Evolutionary conservation across 495 filamentous ascomycete species (phyloP), one percentile per base, ranked within the genome.

Genomic region (Neurospora tetraspora): DNA sequence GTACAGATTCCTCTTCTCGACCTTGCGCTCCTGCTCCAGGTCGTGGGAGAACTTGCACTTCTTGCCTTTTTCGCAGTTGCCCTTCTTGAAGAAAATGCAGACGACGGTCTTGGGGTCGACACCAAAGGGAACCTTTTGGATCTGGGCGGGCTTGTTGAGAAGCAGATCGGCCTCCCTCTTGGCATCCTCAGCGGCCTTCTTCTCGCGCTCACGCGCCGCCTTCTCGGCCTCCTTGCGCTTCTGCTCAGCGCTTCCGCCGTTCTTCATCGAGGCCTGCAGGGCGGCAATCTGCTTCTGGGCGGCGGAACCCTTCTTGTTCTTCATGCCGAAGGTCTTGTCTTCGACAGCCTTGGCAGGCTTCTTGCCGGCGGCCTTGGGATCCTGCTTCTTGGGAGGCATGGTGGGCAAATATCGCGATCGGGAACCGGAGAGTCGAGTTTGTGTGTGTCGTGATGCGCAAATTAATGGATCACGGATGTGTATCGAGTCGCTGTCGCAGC

Each of bases 261-360:
- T 84, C 71, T 89, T 86, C 70, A 89, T 88, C 78, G 93, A 90
- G 43, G 89, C 87, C 76, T 91, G 83, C 73, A 99, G 84, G 76
- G 92, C 91, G 71, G 91, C 91, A 73, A 99, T 98, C 73, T 92
- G 88, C 79, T 91, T 96, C 85, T 97, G 93, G 73, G 93, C 94
- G 68, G 88, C 90, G 69, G 88, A 90, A 74, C 96, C 96, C 89
- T 97, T 98, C 90, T 99, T 98, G 80, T 99, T 99, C 86, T 99
- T 99, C 94, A 99, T 97, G 76, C 96, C 96, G 87, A 99, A 99
- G 71, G 96, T 97, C 87, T 96, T 96, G 86, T 99, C 96, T 71
- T 94, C 93, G 73, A 93, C 91, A 16, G 85, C 73, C 81, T 94
- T 94, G 61, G 85, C 78, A 69, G 88, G 82, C 85, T 85, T 86